A percentile compares a stretch with the other conserved stretches of the same genome.
Evolutionary conservation across 345 rosid genomes (phyloP).

Genomic region (Durio zibethinus): DNA sequence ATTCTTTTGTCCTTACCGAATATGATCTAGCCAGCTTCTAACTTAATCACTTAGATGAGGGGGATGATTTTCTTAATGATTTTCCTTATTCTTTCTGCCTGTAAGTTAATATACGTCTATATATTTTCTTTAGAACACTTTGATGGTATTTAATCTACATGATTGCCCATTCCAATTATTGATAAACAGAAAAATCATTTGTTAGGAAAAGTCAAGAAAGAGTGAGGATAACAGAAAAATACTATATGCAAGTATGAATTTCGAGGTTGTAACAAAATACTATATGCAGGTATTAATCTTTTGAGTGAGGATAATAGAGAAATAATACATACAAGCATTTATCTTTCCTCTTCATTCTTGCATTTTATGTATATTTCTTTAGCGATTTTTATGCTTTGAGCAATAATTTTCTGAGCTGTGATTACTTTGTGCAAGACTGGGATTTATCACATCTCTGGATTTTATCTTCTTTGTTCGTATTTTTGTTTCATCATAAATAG

Average conservation of each 20-base stretch:
- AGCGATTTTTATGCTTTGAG: neutral
- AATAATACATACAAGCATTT: too few species aligned
- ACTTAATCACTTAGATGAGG: neutral
- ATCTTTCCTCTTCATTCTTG: neutral
- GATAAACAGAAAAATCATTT: too few species aligned
- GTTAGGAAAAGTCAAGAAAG: too few species aligned
- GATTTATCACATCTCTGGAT: slow-evolving; percentile 59
- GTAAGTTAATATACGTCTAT: neutral
- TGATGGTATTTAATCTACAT: neutral
- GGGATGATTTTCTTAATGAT: neutral
- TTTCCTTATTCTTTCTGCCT: neutral
- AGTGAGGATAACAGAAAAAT: too few species aligned
- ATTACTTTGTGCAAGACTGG: slow-evolving; percentile 48
- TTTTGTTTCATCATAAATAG: slow-evolving; percentile 65
- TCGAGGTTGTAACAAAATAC: too few species aligned
- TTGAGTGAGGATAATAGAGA: too few species aligned
- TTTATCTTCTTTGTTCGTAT: slow-evolving; percentile 61
- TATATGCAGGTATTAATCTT: too few species aligned
- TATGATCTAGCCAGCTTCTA: neutral
- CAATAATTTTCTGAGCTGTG: slow-evolving; percentile 7
- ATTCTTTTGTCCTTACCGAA: neutral
- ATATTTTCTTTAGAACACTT: neutral
- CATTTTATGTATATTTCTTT: neutral
- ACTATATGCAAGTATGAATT: too few species aligned
- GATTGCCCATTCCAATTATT: slow-evolving; percentile 5